Evolutionary conservation across 345 rosid genomes (phyloP).

Genomic region (Physaria fendleri): DNA sequence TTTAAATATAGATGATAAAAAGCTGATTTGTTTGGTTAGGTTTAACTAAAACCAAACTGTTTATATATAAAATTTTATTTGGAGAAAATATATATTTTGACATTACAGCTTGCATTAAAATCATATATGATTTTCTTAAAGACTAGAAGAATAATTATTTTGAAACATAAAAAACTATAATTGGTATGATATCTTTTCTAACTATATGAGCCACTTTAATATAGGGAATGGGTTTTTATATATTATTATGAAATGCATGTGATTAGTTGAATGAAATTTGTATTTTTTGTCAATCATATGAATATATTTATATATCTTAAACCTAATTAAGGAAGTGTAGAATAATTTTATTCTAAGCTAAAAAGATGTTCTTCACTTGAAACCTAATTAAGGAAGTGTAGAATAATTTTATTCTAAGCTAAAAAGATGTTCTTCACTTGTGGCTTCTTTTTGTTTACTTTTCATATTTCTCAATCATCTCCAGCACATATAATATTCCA

Average conservation of each 20-base stretch:
- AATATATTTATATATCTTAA: not conserved
- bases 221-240: not conserved
- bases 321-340: not conserved
- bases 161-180: not conserved
- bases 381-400: not conserved
- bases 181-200: not conserved
- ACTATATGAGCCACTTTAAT: not conserved
- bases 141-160: not conserved
- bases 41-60: not conserved
- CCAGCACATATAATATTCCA: slow-evolving; percentile 12
- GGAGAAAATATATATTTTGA: not conserved
- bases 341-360: not conserved
- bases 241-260: not conserved
- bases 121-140: not conserved
- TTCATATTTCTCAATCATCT: slow-evolving; percentile 6
- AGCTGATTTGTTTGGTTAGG: too few relatives aligned
- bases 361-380: slow-evolving; percentile 20
- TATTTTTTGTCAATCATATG: too few relatives aligned
- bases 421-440: slow-evolving; percentile 21
- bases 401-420: not conserved
- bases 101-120: not conserved
- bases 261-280: too few relatives aligned
- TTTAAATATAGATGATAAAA: too few relatives aligned
- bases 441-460: slow-evolving; percentile 14
- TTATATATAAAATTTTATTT: too few relatives aligned